Percentiles rank a stretch among this genome's conserved stretches.
These are phyloP conservation scores for Zygosaccharomyces kombuchaensis DNA, from an alignment of 805 yeast genomes.

Conservation along the genomic window DNA sequence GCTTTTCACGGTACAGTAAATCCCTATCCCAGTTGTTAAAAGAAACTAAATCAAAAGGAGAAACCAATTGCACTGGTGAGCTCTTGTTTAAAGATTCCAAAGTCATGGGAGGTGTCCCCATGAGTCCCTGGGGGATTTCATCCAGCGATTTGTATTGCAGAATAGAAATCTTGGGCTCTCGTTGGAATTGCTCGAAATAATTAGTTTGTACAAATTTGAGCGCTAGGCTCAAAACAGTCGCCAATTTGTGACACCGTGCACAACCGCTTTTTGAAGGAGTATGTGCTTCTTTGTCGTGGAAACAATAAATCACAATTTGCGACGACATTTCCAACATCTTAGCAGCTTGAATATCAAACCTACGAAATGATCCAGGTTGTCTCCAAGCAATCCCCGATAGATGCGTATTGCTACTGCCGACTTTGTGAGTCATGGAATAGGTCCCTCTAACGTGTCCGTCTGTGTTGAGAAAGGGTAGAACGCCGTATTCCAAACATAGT, in stretches of 20 bases:
- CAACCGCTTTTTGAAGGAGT: constrained; percentile 14
- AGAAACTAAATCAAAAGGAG: constrained; percentile 39
- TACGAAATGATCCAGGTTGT: constrained; percentile 70
- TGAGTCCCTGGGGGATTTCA: constrained; percentile 23
- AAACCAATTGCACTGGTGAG: constrained; percentile 24
- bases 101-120: constrained; percentile 25
- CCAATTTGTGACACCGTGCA: constrained; percentile 22
- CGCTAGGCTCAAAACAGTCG: constrained; percentile 43
- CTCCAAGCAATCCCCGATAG: constrained; percentile 23
- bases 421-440: constrained; percentile 15
- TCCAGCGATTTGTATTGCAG: constrained; percentile 12
- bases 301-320: constrained; percentile 73
- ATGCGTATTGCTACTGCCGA: constrained; percentile 11
- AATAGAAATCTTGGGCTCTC: constrained; percentile 8
- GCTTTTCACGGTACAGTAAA: constrained; percentile 64
- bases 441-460: constrained; percentile 30
- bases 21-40: constrained; percentile 65
- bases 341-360: constrained; percentile 82
- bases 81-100: constrained; percentile 14
- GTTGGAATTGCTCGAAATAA: constrained; percentile 2
- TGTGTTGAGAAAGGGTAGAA: constrained; percentile 42
- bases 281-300: constrained; percentile 39
- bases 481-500: constrained; percentile 27
- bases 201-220: constrained; percentile 31
- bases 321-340: constrained; percentile 64